Conservation (phyloP, 495 filamentous ascomycete species). For the Lepidopterella palustris region DNA sequence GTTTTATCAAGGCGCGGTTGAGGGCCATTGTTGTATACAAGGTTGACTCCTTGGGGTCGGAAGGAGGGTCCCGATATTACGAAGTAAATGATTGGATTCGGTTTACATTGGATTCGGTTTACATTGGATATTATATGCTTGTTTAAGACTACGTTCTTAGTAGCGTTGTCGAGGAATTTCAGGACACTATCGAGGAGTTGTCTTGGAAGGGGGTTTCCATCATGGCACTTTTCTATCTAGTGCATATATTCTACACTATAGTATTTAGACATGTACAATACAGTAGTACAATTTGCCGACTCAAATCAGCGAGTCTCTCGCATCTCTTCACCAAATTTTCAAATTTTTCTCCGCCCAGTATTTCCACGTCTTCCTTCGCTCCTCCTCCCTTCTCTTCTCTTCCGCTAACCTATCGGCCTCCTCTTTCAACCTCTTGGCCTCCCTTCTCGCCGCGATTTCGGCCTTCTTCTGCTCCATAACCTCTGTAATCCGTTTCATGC, state of each 20-base stretch:
- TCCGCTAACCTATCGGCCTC: conserved; percentile 35
- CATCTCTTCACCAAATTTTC: conserved; percentile 19
- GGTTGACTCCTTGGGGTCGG: too few species aligned
- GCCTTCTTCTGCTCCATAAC: conserved; percentile 66
- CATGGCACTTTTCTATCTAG: too few species aligned
- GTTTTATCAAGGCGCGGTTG: too few species aligned
- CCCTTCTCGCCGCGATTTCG: conserved; percentile 45
- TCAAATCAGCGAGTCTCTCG: neutral
- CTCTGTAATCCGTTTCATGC: conserved; percentile 73
- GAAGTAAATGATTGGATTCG: too few species aligned
- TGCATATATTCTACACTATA: neutral
- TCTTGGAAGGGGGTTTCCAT: too few species aligned
- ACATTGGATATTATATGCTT: too few species aligned
- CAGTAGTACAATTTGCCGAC: neutral
- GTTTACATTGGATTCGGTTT: too few species aligned
- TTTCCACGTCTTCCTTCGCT: conserved; percentile 19
- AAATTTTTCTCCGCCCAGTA: conserved; percentile 25
- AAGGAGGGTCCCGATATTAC: too few species aligned
- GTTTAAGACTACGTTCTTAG: too few species aligned
- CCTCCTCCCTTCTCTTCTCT: conserved; percentile 30
- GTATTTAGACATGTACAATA: conserved; percentile 3
- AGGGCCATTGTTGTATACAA: too few species aligned
- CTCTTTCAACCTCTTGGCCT: conserved; percentile 49
- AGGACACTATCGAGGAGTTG: too few species aligned
- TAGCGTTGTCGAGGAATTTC: too few species aligned